A percentile compares a stretch with the other conserved stretches of the same genome.
Evolutionary conservation across 768 basidiomycete species (phyloP).

Genomic region (Daedaleopsis nitida): DNA sequence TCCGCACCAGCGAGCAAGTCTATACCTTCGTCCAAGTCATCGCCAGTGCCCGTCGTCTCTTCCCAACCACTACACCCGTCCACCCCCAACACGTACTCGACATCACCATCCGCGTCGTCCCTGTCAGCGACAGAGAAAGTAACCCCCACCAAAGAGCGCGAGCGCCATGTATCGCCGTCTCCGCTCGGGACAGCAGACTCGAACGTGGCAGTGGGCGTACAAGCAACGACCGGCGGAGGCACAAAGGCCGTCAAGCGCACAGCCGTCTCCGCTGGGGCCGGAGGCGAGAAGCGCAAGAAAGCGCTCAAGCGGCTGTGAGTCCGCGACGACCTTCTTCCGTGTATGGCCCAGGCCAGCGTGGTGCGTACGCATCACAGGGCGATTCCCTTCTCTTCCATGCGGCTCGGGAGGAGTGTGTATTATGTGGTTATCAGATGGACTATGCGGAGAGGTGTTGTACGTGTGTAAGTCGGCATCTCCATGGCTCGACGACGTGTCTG

Average conservation of each 20-base stretch:
- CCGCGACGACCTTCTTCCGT: not conserved
- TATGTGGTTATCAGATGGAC: no score
- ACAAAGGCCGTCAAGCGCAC: conserved; percentile 74
- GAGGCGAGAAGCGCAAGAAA: conserved; percentile 86
- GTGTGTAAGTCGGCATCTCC: no score
- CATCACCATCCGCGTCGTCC: conserved; percentile 38
- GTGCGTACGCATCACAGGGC: no score
- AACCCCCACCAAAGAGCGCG: conserved; percentile 40
- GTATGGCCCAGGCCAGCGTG: not conserved
- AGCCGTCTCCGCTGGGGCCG: conserved; percentile 48
- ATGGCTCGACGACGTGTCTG: no score
- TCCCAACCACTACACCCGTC: conserved; percentile 40
- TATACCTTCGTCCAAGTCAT: conserved; percentile 36
- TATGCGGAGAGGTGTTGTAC: no score
- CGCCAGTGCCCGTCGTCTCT: conserved; percentile 30
- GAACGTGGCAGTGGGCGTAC: conserved; percentile 47
- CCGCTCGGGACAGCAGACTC: conserved; percentile 74
- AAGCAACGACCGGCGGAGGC: conserved; percentile 34
- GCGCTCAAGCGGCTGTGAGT: conserved; percentile 74
- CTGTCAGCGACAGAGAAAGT: conserved; percentile 26
- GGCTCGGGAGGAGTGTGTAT: no score
- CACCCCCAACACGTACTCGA: conserved; percentile 43
- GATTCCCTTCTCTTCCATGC: no score
- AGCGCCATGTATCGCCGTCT: conserved; percentile 66
- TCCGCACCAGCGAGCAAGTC: conserved; percentile 30